Evolutionary conservation across 1,284 basidiomycete genomes (phyloP).

Genomic region (Tilletia caries): DNA sequence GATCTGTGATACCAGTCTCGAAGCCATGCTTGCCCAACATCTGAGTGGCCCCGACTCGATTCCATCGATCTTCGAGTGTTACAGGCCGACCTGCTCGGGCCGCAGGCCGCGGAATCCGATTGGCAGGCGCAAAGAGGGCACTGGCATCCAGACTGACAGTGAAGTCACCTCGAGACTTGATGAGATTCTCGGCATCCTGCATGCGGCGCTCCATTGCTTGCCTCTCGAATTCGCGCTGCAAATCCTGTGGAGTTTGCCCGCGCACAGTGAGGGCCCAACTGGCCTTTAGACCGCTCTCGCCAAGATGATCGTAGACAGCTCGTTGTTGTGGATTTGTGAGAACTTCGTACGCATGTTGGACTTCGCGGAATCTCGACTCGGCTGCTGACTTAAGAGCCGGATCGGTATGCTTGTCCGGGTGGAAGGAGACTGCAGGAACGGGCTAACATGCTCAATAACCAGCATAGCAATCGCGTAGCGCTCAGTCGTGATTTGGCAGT

Average conservation of each 20-base stretch:
- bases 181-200: constrained; percentile 58
- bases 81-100: constrained; percentile 55
- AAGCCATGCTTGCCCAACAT: constrained; percentile 49
- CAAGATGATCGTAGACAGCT: constrained; percentile 73
- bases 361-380: constrained; percentile 66
- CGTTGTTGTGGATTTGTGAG: constrained; percentile 71
- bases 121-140: constrained; percentile 39
- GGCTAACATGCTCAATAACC: not conserved
- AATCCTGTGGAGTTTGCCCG: constrained; percentile 61
- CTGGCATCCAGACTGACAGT: constrained; percentile 43
- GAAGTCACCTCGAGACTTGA: constrained; percentile 60
- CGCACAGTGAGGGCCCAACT: constrained; percentile 57
- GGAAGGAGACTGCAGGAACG: constrained; percentile 62
- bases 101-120: constrained; percentile 58
- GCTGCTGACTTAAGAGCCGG: constrained; percentile 63
- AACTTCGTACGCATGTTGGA: constrained; percentile 71
- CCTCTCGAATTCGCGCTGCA: constrained; percentile 59
- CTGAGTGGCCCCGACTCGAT: constrained; percentile 34
- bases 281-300: constrained; percentile 62
- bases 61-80: constrained; percentile 29
- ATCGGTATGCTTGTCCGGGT: constrained; percentile 77
- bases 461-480: not conserved
- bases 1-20: constrained; percentile 38
- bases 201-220: constrained; percentile 54
- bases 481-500: not conserved